A percentile compares a stretch with the other conserved stretches of the same genome.
Evolutionary conservation across 2,329 filamentous ascomycete species (phyloP).

Genomic region (Bimuria novae-zelandiae): DNA sequence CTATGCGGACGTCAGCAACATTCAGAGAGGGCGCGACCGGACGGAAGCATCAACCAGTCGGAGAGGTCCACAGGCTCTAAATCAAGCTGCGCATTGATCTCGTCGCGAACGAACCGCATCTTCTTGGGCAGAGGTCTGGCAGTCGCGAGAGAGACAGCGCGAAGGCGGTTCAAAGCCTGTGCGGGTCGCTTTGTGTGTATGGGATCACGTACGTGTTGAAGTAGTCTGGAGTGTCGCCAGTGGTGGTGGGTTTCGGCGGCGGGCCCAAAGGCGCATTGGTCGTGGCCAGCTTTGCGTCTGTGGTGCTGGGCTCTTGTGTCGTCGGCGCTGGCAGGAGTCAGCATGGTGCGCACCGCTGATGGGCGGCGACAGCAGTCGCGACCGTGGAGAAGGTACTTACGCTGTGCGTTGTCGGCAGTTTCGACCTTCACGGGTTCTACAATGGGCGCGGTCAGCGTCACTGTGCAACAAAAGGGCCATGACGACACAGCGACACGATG

Average conservation of each 20-base stretch:
- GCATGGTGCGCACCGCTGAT: constrained; percentile 19
- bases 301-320: constrained; percentile 19
- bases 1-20: constrained; percentile 7
- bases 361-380: constrained; percentile 1
- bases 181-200: constrained; percentile 2
- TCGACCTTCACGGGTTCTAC: constrained; percentile 35
- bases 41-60: constrained; percentile 7
- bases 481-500: constrained; percentile 8
- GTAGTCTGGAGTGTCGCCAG: constrained; percentile 54
- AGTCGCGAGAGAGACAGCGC: neutral
- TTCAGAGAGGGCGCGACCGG: no score
- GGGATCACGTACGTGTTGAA: constrained; percentile 47
- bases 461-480: neutral
- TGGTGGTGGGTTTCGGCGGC: constrained; percentile 50
- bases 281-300: constrained; percentile 40
- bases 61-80: neutral
- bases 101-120: neutral
- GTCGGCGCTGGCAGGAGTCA: constrained; percentile 24
- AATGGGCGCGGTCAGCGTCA: constrained; percentile 6
- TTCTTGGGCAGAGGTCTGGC: neutral
- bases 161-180: neutral
- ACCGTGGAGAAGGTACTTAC: constrained; percentile 25
- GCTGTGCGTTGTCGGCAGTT: constrained; percentile 25
- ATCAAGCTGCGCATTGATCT: neutral
- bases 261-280: constrained; percentile 57